A percentile compares a stretch with the other conserved stretches of the same genome.
Evolutionary conservation across 2,329 filamentous ascomycete genomes (phyloP).

Genomic region (Penicillium brasilianum): DNA sequence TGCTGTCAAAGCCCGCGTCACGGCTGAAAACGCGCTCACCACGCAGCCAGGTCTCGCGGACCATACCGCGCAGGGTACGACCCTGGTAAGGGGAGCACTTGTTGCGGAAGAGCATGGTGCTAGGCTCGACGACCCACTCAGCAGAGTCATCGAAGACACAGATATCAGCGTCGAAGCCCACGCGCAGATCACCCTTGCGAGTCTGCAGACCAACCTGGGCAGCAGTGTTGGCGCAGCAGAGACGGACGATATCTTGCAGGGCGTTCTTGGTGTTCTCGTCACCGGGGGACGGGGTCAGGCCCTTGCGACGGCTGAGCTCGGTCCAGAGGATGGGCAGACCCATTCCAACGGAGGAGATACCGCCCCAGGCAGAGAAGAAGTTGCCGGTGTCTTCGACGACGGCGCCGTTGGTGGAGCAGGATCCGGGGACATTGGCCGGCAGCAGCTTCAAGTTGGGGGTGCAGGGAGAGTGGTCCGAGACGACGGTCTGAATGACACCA

Average conservation of each 20-base stretch:
- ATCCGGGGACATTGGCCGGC: constrained; percentile 68
- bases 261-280: constrained; percentile 54
- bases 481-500: constrained; percentile 87
- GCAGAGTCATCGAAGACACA: constrained; percentile 89
- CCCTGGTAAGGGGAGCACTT: constrained; percentile 91
- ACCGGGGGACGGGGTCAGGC: constrained; percentile 46
- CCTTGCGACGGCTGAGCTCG: constrained; percentile 66
- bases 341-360: constrained; percentile 90
- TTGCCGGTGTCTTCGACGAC: constrained; percentile 64
- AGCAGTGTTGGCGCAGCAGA: constrained; percentile 87
- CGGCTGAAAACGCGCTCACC: constrained; percentile 76
- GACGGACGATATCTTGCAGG: constrained; percentile 78
- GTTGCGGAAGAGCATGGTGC: constrained; percentile 93
- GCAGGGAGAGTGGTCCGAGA: constrained; percentile 95
- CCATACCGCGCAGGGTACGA: constrained; percentile 75
- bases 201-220: constrained; percentile 83
- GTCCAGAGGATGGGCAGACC: constrained; percentile 91
- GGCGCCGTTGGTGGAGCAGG: constrained; percentile 36
- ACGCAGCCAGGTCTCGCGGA: constrained; percentile 83
- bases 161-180: constrained; percentile 86
- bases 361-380: constrained; percentile 96
- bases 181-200: constrained; percentile 78
- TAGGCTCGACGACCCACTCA: constrained; percentile 72
- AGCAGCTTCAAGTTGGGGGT: constrained; percentile 92
- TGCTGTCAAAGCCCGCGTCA: constrained; percentile 53